phyloP scores from a whole-genome alignment of 1,284 basidiomycete genomes.

The Spongispora temasekensis region DNA sequence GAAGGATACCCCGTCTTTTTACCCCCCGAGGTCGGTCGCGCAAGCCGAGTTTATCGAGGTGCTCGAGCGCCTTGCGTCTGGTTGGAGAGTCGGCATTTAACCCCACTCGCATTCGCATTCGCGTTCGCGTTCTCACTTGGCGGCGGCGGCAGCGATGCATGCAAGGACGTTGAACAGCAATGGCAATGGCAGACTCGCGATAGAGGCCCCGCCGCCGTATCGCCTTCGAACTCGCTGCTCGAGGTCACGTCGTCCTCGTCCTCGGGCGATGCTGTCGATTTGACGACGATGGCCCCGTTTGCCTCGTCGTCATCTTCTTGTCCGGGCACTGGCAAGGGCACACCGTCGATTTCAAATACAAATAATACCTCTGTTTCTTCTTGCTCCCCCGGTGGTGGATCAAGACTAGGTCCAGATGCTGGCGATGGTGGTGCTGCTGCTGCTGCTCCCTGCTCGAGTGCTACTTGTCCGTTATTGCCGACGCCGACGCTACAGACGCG shows the following conservation, averaged over 20 bases:
- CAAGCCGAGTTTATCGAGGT: conserved; percentile 84
- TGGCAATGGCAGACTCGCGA: conserved; percentile 45
- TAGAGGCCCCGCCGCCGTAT: conserved; percentile 39
- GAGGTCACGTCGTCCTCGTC: conserved; percentile 26
- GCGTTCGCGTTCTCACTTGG: too few relatives aligned
- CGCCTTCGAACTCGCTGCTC: conserved; percentile 21
- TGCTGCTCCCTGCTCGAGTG: too few relatives aligned
- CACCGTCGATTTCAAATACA: too few relatives aligned
- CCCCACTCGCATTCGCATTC: too few relatives aligned
- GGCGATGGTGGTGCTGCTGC: too few relatives aligned
- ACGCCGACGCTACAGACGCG: too few relatives aligned
- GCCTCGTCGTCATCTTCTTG: conserved; percentile 27
- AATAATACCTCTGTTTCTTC: too few relatives aligned
- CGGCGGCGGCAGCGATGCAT: too few relatives aligned
- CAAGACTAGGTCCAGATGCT: too few relatives aligned
- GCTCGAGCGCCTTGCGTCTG: conserved; percentile 70
- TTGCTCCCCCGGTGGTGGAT: too few relatives aligned
- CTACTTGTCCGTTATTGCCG: too few relatives aligned
- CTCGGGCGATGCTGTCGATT: conserved; percentile 25
- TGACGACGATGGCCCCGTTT: conserved; percentile 8
- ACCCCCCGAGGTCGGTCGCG: conserved; percentile 78
- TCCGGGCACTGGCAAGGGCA: neutral
- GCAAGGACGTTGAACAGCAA: too few relatives aligned
- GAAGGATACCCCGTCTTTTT: conserved; percentile 85
- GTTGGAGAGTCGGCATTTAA: conserved; percentile 65